A percentile compares a stretch with the other conserved stretches of the same genome.
These are phyloP conservation scores for Dictyostelium intermedium DNA, from an alignment of 78 protist genomes.

Conservation along the genomic window DNA sequence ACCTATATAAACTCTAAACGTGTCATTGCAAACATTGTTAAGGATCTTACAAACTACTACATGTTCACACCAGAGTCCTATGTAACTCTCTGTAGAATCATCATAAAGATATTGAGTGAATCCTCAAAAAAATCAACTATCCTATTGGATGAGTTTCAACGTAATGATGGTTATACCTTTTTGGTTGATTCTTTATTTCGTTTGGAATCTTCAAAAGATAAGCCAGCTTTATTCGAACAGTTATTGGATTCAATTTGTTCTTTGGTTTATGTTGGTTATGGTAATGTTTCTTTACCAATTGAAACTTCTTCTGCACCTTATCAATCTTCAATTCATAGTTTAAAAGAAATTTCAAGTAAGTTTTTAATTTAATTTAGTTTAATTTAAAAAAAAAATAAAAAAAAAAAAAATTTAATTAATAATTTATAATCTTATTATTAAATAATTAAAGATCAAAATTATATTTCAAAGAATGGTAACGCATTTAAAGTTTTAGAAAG, in stretches of 20 bases:
- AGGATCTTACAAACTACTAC: slow-evolving; percentile 38
- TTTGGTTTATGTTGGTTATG: slow-evolving; percentile 58
- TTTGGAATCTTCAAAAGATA: slow-evolving; percentile 64
- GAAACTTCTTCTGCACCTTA: slow-evolving; percentile 68
- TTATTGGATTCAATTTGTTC: slow-evolving; percentile 33
- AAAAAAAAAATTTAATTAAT: no score
- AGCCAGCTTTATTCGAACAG: slow-evolving; percentile 17
- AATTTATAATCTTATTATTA: neutral
- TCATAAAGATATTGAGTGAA: slow-evolving; percentile 44
- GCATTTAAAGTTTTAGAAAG: slow-evolving; percentile 55
- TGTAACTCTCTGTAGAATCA: slow-evolving; percentile 36
- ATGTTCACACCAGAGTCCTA: slow-evolving; percentile 35
- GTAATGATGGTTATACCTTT: slow-evolving; percentile 39
- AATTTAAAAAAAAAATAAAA: no score
- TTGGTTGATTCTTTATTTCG: slow-evolving; percentile 33
- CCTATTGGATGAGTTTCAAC: slow-evolving; percentile 52
- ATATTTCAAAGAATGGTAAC: slow-evolving; percentile 42
- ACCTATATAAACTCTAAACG: slow-evolving; percentile 60
- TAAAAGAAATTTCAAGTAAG: slow-evolving; percentile 62
- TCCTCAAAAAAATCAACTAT: slow-evolving; percentile 49
- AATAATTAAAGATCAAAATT: slow-evolving; percentile 45
- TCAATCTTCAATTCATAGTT: slow-evolving; percentile 55
- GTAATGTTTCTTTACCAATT: slow-evolving; percentile 33
- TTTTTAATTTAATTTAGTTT: neutral
- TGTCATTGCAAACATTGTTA: slow-evolving; percentile 8